Conservation (phyloP, 805 yeast species). For the Metschnikowia proteae region DNA sequence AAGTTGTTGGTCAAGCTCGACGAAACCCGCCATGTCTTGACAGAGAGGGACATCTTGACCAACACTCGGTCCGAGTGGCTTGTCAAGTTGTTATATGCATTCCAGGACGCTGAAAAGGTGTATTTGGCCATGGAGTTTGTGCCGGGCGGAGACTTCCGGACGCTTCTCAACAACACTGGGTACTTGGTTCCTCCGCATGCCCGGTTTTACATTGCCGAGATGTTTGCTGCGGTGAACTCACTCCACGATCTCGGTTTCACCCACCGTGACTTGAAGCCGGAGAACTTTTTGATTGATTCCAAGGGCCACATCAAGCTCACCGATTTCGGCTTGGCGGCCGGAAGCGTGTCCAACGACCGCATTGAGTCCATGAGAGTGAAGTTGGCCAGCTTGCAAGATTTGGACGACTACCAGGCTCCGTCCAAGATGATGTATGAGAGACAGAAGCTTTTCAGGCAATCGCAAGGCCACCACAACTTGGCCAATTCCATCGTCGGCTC, state of each 20-base stretch:
- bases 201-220: slow-evolving; percentile 89
- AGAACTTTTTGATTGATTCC: slow-evolving; percentile 83
- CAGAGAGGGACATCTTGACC: slow-evolving; percentile 96
- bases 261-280: slow-evolving; percentile 96
- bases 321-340: slow-evolving; percentile 97
- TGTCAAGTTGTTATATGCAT: slow-evolving; percentile 88
- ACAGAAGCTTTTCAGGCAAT: slow-evolving; percentile 78
- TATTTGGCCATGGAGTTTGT: slow-evolving; percentile 98
- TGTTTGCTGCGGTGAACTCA: slow-evolving; percentile 93
- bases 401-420: slow-evolving; percentile 53
- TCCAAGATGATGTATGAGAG: slow-evolving; percentile 82
- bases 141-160: slow-evolving; percentile 99
- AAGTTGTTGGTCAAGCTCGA: slow-evolving; percentile 81
- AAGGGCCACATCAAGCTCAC: slow-evolving; percentile 91
- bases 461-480: slow-evolving; percentile 74
- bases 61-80: slow-evolving; percentile 95
- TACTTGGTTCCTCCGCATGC: slow-evolving; percentile 92
- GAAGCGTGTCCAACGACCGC: slow-evolving; percentile 87
- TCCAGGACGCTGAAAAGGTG: slow-evolving; percentile 86
- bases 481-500: slow-evolving; percentile 97
- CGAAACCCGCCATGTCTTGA: slow-evolving; percentile 91
- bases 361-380: slow-evolving; percentile 86
- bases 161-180: slow-evolving; percentile 89
- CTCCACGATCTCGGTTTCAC: slow-evolving; percentile 93
- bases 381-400: slow-evolving; percentile 66